Evolutionary conservation across 345 rosid species (phyloP), one percentile per base, ranked within the genome.

Genomic region (Gossypium turneri): DNA sequence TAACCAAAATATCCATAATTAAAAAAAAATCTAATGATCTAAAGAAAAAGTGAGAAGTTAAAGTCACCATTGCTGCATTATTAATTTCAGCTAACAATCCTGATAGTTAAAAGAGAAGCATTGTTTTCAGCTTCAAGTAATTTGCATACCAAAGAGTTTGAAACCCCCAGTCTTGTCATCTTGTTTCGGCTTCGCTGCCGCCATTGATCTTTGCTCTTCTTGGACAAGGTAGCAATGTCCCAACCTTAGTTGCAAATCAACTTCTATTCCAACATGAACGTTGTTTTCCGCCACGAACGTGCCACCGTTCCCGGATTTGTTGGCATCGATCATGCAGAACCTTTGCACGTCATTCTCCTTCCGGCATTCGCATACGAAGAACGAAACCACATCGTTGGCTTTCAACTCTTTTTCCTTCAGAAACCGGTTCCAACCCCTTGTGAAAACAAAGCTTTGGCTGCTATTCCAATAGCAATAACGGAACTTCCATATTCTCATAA

Each of bases 381-480:
- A 90, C n/a, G 74, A 50, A 2, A 92, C 78, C 16, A 71, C 58
- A 79, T 92, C 97, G 0, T 74, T 86, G 5, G 90, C 85, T 82
- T 81, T 85, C 81, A 92, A 75, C 12, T 78, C 76, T 60, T 90
- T 91, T 70, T 88, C 93, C 84, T 80, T 92, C 17, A 90, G 91
- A 47, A 90, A 94, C 65, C 80, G 75, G 38, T 81, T 92, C 97
- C 98, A 92, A 7, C 98, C 98, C 81, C 88, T 86, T 0, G 95
- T 91, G 84, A 94, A 91, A 47, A 94, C 97, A 52, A 86, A 92
- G 79, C 95, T 92, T 76, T 90, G 95, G 78, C 97, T 94, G 81
- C 98, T 92, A 72, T 56, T 85, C 98, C 98, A 92, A 70, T 92
- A 93, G 50, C 98, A 94, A 68, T 90, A 92, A 70, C 98, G 81